These are phyloP conservation scores for Erodium trifolium DNA, from an alignment of 441 rosid genomes.

Conservation along the genomic window DNA sequence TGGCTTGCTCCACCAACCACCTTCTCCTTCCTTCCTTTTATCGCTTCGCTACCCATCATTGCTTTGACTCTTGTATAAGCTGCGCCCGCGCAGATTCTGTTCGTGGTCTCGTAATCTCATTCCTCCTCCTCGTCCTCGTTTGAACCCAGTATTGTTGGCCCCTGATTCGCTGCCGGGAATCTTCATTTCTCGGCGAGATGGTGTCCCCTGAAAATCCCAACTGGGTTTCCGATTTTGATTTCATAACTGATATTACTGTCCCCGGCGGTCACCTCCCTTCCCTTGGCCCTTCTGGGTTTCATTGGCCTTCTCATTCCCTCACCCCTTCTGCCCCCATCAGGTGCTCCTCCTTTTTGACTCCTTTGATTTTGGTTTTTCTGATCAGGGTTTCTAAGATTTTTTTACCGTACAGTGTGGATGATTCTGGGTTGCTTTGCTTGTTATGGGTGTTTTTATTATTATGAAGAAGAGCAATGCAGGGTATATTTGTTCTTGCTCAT, in stretches of 20 bases:
- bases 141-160: too few relatives aligned
- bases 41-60: not conserved
- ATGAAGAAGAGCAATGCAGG: not conserved
- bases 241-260: constrained; percentile 7
- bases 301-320: constrained; percentile 10
- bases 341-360: not conserved
- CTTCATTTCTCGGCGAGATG: not conserved
- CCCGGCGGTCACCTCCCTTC: constrained; percentile 9
- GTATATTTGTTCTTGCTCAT: not conserved
- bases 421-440: not conserved
- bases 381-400: not conserved
- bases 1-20: not conserved
- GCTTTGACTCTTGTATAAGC: too few relatives aligned
- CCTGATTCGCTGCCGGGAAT: not conserved
- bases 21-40: not conserved
- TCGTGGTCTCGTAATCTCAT: not conserved
- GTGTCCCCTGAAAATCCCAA: constrained; percentile 4
- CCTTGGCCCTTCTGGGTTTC: constrained; percentile 3
- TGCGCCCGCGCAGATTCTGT: too few relatives aligned
- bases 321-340: not conserved
- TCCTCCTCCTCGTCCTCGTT: too few relatives aligned
- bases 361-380: not conserved
- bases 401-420: not conserved
- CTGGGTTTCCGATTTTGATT: constrained; percentile 7
- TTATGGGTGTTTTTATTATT: not conserved